Evolutionary conservation across 2,329 filamentous ascomycete genomes (phyloP), one percentile per base, ranked within the genome.

Genomic region (Neofusicoccum parvum): DNA sequence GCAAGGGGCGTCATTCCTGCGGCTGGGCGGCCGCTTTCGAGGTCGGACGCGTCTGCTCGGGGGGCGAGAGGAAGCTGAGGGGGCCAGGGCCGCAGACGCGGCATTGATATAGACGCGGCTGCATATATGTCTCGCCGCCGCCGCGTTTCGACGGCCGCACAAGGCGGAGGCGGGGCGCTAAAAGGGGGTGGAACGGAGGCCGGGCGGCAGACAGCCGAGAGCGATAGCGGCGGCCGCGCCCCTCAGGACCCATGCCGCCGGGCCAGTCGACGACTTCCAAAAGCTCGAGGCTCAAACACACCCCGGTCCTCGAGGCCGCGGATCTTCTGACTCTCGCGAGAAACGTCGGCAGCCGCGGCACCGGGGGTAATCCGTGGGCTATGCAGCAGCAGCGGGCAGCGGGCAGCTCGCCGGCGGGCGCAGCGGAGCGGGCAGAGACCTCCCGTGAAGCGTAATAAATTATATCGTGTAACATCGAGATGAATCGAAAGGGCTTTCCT

Each of bases 201-300:
- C 50, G 50, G 53, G 43, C 14, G 46, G 45, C 12, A 20, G 34
- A 36, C 53, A 23, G 53, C 53, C 53, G 53, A 56, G 39, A 27
- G 27, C 27, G 27, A 32, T 32, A 32, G 27, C 27, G 27, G 27
- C 27, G 27, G 27, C 27, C 27, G 27, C 27, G 27, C 27, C 6
- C 36, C 20, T 5, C 53, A 37, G 36, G 17, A 41, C 39, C 53
- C 53, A 43, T 32, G 50, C 34, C 3, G 34, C 34, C 20, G 34
- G n/a, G 12, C 9, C 37, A 27, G 20, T 37, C 53, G 23, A 3
- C 37, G 27, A 15, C 54, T 58, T 58, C 54, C 54, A 45, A 45
- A 58, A 58, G 23, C 39, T 45, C 39, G 54, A 39, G 54, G 54
- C 54, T 46, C 54, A 58, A 58, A 58, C 54, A 58, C 54, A 41